These are phyloP conservation scores for Amanita pallidorosea DNA, from an alignment of 768 basidiomycete genomes.

Conservation along the genomic window DNA sequence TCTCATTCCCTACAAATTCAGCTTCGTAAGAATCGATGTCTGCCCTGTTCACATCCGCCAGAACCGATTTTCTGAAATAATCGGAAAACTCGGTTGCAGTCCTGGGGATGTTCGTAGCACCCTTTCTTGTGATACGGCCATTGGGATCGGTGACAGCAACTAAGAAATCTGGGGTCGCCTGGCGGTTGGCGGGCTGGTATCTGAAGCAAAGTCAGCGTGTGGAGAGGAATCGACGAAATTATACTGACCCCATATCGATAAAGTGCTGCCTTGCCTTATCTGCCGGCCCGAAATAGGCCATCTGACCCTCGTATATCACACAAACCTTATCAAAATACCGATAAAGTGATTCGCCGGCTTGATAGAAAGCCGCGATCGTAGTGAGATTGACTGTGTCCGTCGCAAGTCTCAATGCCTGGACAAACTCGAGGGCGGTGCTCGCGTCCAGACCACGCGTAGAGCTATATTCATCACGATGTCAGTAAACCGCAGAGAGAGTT, in stretches of 20 bases:
- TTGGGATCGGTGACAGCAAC: conserved; percentile 49
- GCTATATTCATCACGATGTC: conserved; percentile 20
- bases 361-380: conserved; percentile 75
- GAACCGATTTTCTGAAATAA: conserved; percentile 15
- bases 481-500: background rate
- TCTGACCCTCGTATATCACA: conserved; percentile 63
- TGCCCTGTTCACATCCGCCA: conserved; percentile 13
- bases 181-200: conserved; percentile 45
- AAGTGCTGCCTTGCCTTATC: conserved; percentile 62
- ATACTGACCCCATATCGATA: conserved; percentile 41
- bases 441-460: conserved; percentile 56
- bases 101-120: conserved; percentile 18
- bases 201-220: background rate
- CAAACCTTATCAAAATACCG: conserved; percentile 63
- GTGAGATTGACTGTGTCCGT: conserved; percentile 44
- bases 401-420: conserved; percentile 50
- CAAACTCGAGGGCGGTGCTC: conserved; percentile 66
- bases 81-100: conserved; percentile 40
- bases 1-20: conserved; percentile 32
- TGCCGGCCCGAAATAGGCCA: conserved; percentile 67
- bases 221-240: background rate
- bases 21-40: conserved; percentile 39
- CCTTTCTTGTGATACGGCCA: conserved; percentile 31
- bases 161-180: conserved; percentile 58
- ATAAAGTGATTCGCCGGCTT: conserved; percentile 65